Evolutionary conservation across 345 rosid species (phyloP).

Genomic region (Reutealis trisperma): DNA sequence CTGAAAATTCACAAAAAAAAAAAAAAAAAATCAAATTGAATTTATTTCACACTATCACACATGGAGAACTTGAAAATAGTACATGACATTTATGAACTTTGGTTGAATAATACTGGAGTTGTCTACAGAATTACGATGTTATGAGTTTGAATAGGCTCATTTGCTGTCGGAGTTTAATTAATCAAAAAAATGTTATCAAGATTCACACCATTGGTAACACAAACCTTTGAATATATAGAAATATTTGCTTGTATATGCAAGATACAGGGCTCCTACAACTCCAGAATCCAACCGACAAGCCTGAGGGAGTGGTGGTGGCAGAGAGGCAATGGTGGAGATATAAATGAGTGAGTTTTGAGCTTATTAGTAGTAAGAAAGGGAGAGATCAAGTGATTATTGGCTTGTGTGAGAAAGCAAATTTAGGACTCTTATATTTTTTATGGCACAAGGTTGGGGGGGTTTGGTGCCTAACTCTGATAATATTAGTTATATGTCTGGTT

Average conservation of each 20-base stretch:
- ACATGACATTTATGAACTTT: too few species aligned
- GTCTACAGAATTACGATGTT: too few species aligned
- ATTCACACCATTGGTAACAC: background rate
- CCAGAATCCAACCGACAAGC: background rate
- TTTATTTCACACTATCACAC: too few species aligned
- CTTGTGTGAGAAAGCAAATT: slow-evolving; percentile 44
- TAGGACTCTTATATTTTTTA: slow-evolving; percentile 28
- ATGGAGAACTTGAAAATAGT: background rate
- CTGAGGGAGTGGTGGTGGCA: background rate
- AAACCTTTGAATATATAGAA: background rate
- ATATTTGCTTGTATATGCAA: slow-evolving; percentile 4
- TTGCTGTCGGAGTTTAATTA: too few species aligned
- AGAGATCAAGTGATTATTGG: slow-evolving; percentile 23
- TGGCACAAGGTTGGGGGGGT: slow-evolving; percentile 6
- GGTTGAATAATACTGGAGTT: too few species aligned
- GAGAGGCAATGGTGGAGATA: background rate
- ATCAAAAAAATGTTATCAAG: too few species aligned
- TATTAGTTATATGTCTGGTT: slow-evolving; percentile 5
- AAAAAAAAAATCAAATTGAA: background rate
- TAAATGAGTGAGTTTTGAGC: background rate
- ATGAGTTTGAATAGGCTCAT: too few species aligned
- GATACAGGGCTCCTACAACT: slow-evolving; percentile 31
- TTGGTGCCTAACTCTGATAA: slow-evolving; percentile 47
- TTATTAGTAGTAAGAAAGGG: slow-evolving; percentile 1
- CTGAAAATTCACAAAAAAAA: slow-evolving; percentile 5